Evolutionary conservation across 169 alveolate genomes (phyloP).

Genomic region (Plasmodium relictum): DNA sequence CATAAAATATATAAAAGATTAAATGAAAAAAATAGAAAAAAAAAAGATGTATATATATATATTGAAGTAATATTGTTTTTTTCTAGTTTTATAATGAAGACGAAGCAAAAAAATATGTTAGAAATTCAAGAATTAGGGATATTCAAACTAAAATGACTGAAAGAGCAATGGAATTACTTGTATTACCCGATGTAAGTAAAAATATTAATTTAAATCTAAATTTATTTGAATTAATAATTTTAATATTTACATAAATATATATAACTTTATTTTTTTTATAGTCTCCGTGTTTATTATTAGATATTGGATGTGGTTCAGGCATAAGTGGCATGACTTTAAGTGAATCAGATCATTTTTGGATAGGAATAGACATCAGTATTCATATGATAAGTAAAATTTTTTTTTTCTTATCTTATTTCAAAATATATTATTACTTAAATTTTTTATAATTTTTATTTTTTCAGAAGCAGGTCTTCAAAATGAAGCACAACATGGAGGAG

Average conservation of each 20-base stretch:
- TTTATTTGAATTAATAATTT: not conserved
- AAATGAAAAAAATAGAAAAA: no score
- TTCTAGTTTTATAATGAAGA: conserved; percentile 90
- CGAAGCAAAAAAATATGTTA: conserved; percentile 93
- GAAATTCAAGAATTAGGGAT: conserved; percentile 92
- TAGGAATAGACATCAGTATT: conserved; percentile 96
- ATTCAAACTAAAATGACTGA: conserved; percentile 95
- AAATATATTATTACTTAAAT: not conserved
- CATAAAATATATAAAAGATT: not conserved
- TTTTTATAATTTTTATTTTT: conserved; percentile 6
- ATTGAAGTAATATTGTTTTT: no score
- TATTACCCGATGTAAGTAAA: conserved; percentile 87
- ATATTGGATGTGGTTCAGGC: conserved; percentile 99
- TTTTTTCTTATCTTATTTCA: not conserved
- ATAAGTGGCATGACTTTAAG: conserved; percentile 94
- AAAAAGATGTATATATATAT: no score
- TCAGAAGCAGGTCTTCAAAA: conserved; percentile 75
- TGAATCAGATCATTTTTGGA: conserved; percentile 94
- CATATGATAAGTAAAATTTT: conserved; percentile 92
- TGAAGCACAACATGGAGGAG: conserved; percentile 90
- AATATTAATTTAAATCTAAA: not conserved
- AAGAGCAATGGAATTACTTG: conserved; percentile 92
- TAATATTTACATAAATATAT: conserved; percentile 3
- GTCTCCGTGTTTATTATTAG: conserved; percentile 91
- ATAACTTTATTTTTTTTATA: conserved; percentile 82